These are phyloP conservation scores for Saccharomycopsis sp. DNA, from an alignment of 805 yeast species.

Conservation along the genomic window DNA sequence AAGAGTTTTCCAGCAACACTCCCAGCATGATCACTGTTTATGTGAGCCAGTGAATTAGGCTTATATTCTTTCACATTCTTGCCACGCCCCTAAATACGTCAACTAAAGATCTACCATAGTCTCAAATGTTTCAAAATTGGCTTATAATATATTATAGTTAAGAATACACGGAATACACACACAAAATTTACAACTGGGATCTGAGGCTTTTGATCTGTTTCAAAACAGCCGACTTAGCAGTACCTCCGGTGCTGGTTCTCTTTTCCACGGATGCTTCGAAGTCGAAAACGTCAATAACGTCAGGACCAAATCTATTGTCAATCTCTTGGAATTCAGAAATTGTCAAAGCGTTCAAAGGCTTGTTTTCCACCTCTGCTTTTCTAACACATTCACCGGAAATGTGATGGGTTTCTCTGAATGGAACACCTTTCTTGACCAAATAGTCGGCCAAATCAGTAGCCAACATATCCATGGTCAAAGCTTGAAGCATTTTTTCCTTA, in stretches of 20 bases:
- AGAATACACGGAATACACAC: neutral
- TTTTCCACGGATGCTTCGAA: slow-evolving; percentile 94
- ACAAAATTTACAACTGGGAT: slow-evolving; percentile 2
- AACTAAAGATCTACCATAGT: no score
- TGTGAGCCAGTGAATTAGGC: neutral
- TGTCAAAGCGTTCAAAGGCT: slow-evolving; percentile 74
- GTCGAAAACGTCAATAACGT: slow-evolving; percentile 79
- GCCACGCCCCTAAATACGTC: no score
- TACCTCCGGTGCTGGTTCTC: slow-evolving; percentile 95
- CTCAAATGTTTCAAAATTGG: no score
- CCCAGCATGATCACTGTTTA: neutral
- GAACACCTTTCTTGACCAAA: slow-evolving; percentile 95
- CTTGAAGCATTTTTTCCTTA: slow-evolving; percentile 69
- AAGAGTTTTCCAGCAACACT: neutral
- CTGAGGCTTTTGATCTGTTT: slow-evolving; percentile 49
- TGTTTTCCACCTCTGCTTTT: slow-evolving; percentile 68
- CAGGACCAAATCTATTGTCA: slow-evolving; percentile 72
- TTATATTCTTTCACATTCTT: no score
- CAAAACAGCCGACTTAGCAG: slow-evolving; percentile 84
- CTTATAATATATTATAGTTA: neutral
- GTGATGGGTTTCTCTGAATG: slow-evolving; percentile 98
- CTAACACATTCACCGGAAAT: slow-evolving; percentile 97
- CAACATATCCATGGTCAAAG: slow-evolving; percentile 97
- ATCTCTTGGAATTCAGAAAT: slow-evolving; percentile 72
- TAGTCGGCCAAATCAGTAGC: slow-evolving; percentile 99